Conservation (phyloP, 441 rosid genomes). For the Aquilaria agallochum region DNA sequence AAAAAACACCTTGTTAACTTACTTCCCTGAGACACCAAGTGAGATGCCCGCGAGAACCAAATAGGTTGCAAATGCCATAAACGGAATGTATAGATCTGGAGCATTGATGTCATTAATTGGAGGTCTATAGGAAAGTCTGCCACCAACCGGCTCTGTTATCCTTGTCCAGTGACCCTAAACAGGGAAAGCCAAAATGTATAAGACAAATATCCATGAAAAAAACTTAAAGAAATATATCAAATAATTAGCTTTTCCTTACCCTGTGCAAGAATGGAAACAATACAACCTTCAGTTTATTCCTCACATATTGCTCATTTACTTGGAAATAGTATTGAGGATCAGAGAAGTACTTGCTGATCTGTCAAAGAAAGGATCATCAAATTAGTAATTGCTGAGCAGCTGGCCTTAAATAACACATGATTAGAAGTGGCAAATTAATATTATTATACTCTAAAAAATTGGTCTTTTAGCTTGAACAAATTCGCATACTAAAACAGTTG, state of each 20-base stretch:
- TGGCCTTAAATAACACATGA: no score
- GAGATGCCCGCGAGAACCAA: conserved; percentile 44
- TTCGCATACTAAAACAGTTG: no score
- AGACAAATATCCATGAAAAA: neutral
- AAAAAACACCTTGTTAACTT: conserved; percentile 16
- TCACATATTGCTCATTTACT: conserved; percentile 43
- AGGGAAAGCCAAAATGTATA: neutral
- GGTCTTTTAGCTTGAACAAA: no score
- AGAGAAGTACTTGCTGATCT: conserved; percentile 41
- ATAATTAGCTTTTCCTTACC: conserved; percentile 14
- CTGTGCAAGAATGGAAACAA: conserved; percentile 43
- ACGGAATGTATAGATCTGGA: conserved; percentile 47
- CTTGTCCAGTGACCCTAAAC: conserved; percentile 41
- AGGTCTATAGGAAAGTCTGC: conserved; percentile 38
- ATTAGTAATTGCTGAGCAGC: no score
- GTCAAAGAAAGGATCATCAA: conserved; percentile 1
- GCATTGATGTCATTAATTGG: conserved; percentile 46
- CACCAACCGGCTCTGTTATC: conserved; percentile 43
- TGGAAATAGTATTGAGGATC: conserved; percentile 50
- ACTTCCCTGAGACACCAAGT: conserved; percentile 35
- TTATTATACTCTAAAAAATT: no score
- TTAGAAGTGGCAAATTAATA: no score
- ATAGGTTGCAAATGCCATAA: conserved; percentile 44
- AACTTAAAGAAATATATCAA: neutral
- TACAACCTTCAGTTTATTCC: conserved; percentile 44